A percentile compares a stretch with the other conserved stretches of the same genome.
phyloP scores from a whole-genome alignment of 2,329 filamentous ascomycete species.

The Ceratocystiopsis brevicomis region DNA sequence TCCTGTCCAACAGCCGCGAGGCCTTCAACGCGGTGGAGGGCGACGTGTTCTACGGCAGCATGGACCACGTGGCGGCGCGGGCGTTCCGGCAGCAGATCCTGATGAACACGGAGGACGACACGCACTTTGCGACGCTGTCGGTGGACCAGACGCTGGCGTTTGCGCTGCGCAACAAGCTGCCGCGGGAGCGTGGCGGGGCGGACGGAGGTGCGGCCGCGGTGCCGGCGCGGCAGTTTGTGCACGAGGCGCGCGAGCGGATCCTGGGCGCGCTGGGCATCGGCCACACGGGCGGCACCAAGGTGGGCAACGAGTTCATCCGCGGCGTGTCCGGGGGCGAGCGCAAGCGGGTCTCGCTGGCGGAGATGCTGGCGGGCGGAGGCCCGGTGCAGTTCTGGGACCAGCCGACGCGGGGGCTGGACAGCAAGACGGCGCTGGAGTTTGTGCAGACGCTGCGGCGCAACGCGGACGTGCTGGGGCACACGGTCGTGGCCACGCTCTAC shows the following conservation, averaged over 20 bases:
- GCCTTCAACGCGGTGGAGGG: conserved; percentile 46
- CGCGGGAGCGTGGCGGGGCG: not conserved
- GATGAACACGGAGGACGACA: conserved; percentile 49
- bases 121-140: conserved; percentile 49
- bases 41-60: conserved; percentile 42
- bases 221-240: conserved; percentile 26
- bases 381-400: conserved; percentile 57
- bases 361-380: conserved; percentile 39
- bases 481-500: conserved; percentile 44
- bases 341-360: conserved; percentile 58
- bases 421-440: conserved; percentile 47
- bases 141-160: conserved; percentile 50
- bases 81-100: conserved; percentile 18
- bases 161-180: conserved; percentile 43
- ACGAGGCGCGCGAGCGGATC: conserved; percentile 35
- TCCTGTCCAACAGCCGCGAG: conserved; percentile 50
- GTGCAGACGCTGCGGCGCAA: conserved; percentile 43
- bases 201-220: no score
- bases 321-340: conserved; percentile 42
- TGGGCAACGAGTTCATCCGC: conserved; percentile 49
- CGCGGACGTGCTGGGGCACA: conserved; percentile 42
- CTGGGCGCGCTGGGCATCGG: conserved; percentile 52
- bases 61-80: conserved; percentile 23
- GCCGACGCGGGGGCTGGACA: conserved; percentile 45
- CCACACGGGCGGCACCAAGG: conserved; percentile 46